These are phyloP conservation scores for Lodderomyces parapsilosis DNA, from an alignment of 1,139 yeast genomes.

Conservation along the genomic window DNA sequence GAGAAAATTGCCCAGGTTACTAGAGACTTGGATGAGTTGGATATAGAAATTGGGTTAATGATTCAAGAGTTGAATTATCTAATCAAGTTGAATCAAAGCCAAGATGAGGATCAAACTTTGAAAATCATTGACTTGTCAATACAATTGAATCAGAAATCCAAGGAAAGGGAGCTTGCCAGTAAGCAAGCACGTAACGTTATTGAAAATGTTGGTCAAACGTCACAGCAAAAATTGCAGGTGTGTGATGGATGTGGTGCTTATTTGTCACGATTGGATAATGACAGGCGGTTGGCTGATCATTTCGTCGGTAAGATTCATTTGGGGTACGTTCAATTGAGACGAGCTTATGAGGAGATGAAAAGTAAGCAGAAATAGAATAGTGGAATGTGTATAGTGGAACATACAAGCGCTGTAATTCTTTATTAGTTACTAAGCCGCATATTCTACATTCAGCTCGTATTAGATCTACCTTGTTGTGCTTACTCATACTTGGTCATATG, in stretches of 20 bases:
- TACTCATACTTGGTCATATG: too few species aligned
- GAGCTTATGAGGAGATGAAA: conserved; percentile 51
- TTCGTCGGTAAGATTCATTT: conserved; percentile 85
- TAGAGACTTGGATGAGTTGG: conserved; percentile 64
- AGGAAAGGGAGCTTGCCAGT: conserved; percentile 49
- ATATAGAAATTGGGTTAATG: conserved; percentile 65
- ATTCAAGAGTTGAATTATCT: conserved; percentile 67
- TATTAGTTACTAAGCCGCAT: too few species aligned
- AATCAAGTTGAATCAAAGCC: conserved; percentile 43
- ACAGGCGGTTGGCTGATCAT: conserved; percentile 87
- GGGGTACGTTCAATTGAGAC: conserved; percentile 76
- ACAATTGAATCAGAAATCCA: conserved; percentile 38
- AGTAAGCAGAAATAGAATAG: too few species aligned
- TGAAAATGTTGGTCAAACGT: conserved; percentile 80
- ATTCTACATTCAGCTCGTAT: too few species aligned
- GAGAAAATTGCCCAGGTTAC: conserved; percentile 62
- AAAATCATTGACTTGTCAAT: conserved; percentile 48
- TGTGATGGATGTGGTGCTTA: conserved; percentile 93
- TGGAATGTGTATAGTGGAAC: too few species aligned
- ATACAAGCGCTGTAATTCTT: too few species aligned
- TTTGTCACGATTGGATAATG: conserved; percentile 82
- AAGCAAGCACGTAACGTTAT: conserved; percentile 58
- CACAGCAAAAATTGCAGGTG: conserved; percentile 88
- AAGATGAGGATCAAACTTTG: conserved; percentile 3
- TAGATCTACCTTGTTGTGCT: too few species aligned